These are phyloP conservation scores for Furcasterigmium furcatum DNA, from an alignment of 2,329 filamentous ascomycete genomes.

Conservation along the genomic window DNA sequence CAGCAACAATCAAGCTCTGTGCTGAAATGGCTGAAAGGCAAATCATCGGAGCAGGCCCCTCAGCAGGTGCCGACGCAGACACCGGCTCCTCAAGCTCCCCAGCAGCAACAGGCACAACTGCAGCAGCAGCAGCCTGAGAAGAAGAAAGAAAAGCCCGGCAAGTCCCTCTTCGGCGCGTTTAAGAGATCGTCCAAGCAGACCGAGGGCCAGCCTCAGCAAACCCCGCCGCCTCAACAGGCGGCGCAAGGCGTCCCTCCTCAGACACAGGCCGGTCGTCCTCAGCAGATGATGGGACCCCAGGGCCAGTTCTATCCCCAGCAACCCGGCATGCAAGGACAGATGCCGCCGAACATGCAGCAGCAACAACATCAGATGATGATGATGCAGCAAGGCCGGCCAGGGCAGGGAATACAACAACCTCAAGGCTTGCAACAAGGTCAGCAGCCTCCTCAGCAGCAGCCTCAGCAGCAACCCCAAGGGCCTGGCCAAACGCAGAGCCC, in stretches of 20 bases:
- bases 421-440: neutral
- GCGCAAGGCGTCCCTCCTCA: neutral
- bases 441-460: neutral
- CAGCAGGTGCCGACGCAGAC: neutral
- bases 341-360: neutral
- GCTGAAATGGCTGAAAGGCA: constrained; percentile 13
- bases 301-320: neutral
- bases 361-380: constrained; percentile 7
- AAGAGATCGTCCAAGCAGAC: constrained; percentile 18
- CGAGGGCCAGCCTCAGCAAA: constrained; percentile 7
- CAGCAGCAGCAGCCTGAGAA: constrained; percentile 8
- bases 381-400: neutral
- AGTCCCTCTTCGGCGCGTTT: constrained; percentile 19
- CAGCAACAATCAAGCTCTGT: constrained; percentile 2
- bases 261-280: neutral
- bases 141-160: constrained; percentile 16
- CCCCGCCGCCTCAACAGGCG: constrained; percentile 4
- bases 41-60: neutral
- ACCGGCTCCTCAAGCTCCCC: constrained; percentile 3
- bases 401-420: neutral
- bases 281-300: neutral
- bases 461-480: constrained; percentile 5
- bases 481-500: neutral
- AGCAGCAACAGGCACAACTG: constrained; percentile 8
- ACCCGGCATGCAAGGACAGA: neutral